Percentiles rank a stretch among this genome's conserved stretches.
Conservation (phyloP, 1,284 basidiomycete species). For the Rhizoctonia solani region DNA sequence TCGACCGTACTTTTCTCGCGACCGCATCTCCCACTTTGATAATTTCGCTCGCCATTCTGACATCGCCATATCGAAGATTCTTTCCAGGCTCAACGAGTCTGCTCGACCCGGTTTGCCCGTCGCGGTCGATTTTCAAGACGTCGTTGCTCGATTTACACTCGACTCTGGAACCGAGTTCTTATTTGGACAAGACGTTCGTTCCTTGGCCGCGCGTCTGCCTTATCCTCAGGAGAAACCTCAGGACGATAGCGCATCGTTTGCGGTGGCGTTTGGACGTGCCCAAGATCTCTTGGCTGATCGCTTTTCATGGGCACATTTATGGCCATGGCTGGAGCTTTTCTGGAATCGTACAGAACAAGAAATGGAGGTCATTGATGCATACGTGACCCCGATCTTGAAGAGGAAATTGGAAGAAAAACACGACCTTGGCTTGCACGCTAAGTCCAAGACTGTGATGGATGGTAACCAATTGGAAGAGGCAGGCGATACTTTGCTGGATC, state of each 20-base stretch:
- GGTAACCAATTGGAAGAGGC: too few relatives aligned
- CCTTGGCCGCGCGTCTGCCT: slow-evolving; percentile 46
- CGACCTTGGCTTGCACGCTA: slow-evolving; percentile 45
- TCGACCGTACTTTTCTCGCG: too few relatives aligned
- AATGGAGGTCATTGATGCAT: slow-evolving; percentile 57
- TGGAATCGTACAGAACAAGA: slow-evolving; percentile 60
- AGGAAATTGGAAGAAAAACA: slow-evolving; percentile 54
- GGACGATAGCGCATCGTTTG: slow-evolving; percentile 61
- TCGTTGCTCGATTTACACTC: slow-evolving; percentile 13
- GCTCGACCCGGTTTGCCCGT: slow-evolving; percentile 22
- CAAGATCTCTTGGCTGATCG: slow-evolving; percentile 61
- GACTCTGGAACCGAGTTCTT: slow-evolving; percentile 37
- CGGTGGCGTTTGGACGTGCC: slow-evolving; percentile 62
- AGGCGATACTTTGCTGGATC: slow-evolving; percentile 34
- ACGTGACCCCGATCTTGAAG: slow-evolving; percentile 64
- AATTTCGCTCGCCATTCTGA: slow-evolving; percentile 42
- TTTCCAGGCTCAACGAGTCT: slow-evolving; percentile 18
- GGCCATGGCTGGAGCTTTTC: slow-evolving; percentile 69
- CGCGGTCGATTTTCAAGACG: slow-evolving; percentile 17
- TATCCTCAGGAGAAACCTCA: slow-evolving; percentile 49
- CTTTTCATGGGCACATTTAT: slow-evolving; percentile 54
- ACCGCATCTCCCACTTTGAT: slow-evolving; percentile 44
- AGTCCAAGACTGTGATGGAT: not conserved
- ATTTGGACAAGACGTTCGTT: slow-evolving; percentile 34
- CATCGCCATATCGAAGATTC: slow-evolving; percentile 21